These are phyloP conservation scores for Microcos paniculata DNA, from an alignment of 345 rosid species.

Conservation along the genomic window DNA sequence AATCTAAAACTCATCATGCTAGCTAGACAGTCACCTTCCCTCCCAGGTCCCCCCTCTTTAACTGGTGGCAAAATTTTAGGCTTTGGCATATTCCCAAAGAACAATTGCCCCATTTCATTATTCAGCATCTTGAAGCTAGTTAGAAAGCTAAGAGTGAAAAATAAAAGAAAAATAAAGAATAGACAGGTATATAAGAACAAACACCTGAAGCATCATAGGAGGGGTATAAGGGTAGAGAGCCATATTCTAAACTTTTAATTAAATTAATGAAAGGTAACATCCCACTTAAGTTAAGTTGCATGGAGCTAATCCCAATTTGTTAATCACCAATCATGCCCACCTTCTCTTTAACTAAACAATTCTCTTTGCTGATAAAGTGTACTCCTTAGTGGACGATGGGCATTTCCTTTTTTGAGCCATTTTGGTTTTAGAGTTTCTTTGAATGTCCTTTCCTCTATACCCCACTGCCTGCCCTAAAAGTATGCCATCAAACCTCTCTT, in stretches of 20 bases:
- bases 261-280: slow-evolving; percentile 36
- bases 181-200: slow-evolving; percentile 35
- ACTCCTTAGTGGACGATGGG: slow-evolving; percentile 87
- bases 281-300: slow-evolving; percentile 59
- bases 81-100: slow-evolving; percentile 37
- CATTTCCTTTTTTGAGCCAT: slow-evolving; percentile 52
- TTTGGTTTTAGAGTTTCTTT: neutral
- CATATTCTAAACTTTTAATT: slow-evolving; percentile 34
- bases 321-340: slow-evolving; percentile 51
- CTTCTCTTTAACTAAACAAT: slow-evolving; percentile 25
- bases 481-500: slow-evolving; percentile 20
- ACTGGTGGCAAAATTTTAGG: slow-evolving; percentile 6
- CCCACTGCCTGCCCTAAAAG: slow-evolving; percentile 42
- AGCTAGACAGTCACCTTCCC: neutral
- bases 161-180: slow-evolving; percentile 30
- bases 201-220: slow-evolving; percentile 48
- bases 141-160: slow-evolving; percentile 8
- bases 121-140: slow-evolving; percentile 36
- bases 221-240: slow-evolving; percentile 25
- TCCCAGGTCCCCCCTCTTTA: neutral
- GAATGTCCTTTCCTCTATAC: slow-evolving; percentile 27
- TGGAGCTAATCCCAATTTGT: slow-evolving; percentile 58
- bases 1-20: neutral
- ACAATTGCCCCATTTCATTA: slow-evolving; percentile 25
- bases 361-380: slow-evolving; percentile 34